These are phyloP conservation scores for Ceratocystis papillata DNA, from an alignment of 2,329 filamentous ascomycete species.

Conservation along the genomic window DNA sequence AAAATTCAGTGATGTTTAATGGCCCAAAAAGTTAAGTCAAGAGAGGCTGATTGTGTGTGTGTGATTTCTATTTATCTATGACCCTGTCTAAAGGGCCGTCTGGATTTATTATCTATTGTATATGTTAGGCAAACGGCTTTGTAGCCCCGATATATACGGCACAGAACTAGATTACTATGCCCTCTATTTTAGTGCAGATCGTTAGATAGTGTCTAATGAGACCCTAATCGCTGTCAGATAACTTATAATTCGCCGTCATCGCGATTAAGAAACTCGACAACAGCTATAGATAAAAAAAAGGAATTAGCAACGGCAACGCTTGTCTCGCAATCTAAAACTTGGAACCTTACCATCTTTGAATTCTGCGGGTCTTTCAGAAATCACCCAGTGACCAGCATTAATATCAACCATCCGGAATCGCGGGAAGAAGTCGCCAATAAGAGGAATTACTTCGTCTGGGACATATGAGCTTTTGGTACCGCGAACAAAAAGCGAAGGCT, in stretches of 20 bases:
- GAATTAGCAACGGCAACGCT: constrained; percentile 9
- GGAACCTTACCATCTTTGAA: constrained; percentile 57
- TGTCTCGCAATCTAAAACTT: not conserved
- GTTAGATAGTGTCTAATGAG: not conserved
- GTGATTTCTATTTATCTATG: not conserved
- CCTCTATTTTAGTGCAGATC: no score
- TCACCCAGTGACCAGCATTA: constrained; percentile 76
- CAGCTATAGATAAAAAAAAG: constrained; percentile 36
- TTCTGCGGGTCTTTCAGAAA: constrained; percentile 72
- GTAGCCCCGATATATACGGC: no score
- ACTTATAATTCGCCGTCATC: constrained; percentile 34
- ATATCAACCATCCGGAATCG: constrained; percentile 62
- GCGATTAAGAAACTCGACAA: constrained; percentile 50
- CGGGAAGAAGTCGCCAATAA: constrained; percentile 74
- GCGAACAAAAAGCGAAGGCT: constrained; percentile 69
- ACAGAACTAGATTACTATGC: no score
- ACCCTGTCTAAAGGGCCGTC: not conserved
- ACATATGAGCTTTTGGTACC: constrained; percentile 70
- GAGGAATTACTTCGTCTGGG: constrained; percentile 66
- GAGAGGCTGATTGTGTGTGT: constrained; percentile 7
- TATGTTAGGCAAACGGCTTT: no score
- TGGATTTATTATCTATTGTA: no score
- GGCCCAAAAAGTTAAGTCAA: constrained; percentile 24
- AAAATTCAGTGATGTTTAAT: constrained; percentile 26
- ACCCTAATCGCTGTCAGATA: not conserved